Evolutionary conservation across 1,284 basidiomycete genomes (phyloP).

Genomic region (Sporisorium sorghi): DNA sequence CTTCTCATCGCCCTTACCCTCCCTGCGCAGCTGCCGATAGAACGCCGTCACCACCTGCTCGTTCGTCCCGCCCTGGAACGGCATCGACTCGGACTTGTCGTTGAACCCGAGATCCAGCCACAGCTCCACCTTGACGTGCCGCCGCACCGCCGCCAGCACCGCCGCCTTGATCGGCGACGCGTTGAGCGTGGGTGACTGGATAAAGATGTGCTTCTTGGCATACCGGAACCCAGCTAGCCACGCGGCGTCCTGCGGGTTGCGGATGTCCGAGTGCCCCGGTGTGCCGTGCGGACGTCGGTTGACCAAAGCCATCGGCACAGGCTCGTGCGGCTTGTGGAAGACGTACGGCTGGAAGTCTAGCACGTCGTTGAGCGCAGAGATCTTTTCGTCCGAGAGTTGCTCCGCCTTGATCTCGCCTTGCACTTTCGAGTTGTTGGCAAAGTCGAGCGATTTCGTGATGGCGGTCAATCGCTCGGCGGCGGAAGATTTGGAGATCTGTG

Average conservation of each 20-base stretch:
- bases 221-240: slow-evolving; percentile 81
- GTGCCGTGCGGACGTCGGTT: slow-evolving; percentile 78
- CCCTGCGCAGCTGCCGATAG: slow-evolving; percentile 71
- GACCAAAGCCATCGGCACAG: slow-evolving; percentile 80
- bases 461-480: slow-evolving; percentile 57
- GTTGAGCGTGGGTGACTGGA: slow-evolving; percentile 78
- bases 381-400: slow-evolving; percentile 31
- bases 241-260: slow-evolving; percentile 79
- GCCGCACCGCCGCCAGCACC: slow-evolving; percentile 75
- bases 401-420: slow-evolving; percentile 62
- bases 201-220: slow-evolving; percentile 78
- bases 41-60: slow-evolving; percentile 79
- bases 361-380: slow-evolving; percentile 45
- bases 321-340: slow-evolving; percentile 64
- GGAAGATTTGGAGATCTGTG: slow-evolving; percentile 56
- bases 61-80: slow-evolving; percentile 83
- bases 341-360: slow-evolving; percentile 64
- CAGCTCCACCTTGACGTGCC: slow-evolving; percentile 76
- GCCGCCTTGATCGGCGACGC: slow-evolving; percentile 77
- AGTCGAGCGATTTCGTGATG: slow-evolving; percentile 65
- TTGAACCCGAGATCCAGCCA: slow-evolving; percentile 71
- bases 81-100: slow-evolving; percentile 76
- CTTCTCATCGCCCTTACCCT: slow-evolving; percentile 70
- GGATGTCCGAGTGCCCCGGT: slow-evolving; percentile 74
- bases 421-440: slow-evolving; percentile 67